Conservation (phyloP, 2,329 filamentous ascomycete genomes). For the Verticillium nubilum region DNA sequence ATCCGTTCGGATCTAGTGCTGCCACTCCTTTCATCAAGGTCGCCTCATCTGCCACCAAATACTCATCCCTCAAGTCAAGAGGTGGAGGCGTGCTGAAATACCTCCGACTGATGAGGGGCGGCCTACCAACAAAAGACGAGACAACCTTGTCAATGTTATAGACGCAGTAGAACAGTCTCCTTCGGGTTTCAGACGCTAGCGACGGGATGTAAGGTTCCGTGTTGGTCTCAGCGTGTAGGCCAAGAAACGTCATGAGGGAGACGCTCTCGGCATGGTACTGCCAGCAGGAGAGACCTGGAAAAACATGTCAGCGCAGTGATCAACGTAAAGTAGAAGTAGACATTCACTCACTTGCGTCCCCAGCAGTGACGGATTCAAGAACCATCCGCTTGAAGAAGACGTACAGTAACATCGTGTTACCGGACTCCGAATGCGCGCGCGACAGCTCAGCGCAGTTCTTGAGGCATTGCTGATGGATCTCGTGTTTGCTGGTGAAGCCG, state of each 20-base stretch:
- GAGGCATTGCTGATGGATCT: conserved; percentile 21
- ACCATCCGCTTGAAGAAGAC: conserved; percentile 27
- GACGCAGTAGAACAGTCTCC: conserved; percentile 26
- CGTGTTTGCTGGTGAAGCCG: conserved; percentile 7
- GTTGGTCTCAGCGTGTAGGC: conserved; percentile 22
- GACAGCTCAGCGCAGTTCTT: conserved; percentile 28
- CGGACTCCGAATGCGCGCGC: conserved; percentile 11
- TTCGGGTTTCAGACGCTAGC: conserved; percentile 27
- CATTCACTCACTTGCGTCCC: conserved; percentile 30
- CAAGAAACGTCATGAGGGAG: conserved; percentile 28
- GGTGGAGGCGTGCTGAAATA: conserved; percentile 50
- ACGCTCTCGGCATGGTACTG: conserved; percentile 29
- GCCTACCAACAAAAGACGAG: conserved; percentile 48
- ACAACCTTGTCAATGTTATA: conserved; percentile 44
- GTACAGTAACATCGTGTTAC: conserved; percentile 32
- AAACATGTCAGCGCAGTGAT: background rate
- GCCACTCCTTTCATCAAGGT: conserved; percentile 30
- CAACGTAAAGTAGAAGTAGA: background rate
- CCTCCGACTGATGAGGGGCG: conserved; percentile 44
- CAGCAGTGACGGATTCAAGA: conserved; percentile 29
- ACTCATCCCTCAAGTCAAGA: conserved; percentile 46
- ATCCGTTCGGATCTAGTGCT: conserved; percentile 42
- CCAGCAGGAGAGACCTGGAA: conserved; percentile 29
- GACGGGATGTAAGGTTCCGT: conserved; percentile 22
- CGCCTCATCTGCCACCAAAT: conserved; percentile 37